These are phyloP conservation scores for Candida yuanshanica DNA, from an alignment of 805 yeast species.

Conservation along the genomic window DNA sequence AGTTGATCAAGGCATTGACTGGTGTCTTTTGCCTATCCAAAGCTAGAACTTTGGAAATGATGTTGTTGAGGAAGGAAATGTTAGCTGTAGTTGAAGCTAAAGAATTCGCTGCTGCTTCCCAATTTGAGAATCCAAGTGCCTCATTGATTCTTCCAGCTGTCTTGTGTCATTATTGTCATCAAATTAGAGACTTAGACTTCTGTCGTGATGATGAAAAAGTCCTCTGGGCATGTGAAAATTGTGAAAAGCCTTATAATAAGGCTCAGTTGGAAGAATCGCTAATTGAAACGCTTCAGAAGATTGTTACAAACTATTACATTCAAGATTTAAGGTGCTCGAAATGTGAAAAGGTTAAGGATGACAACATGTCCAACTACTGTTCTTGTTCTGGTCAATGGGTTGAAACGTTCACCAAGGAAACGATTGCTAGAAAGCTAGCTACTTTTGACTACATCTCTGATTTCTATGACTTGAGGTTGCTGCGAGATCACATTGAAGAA, in stretches of 20 bases:
- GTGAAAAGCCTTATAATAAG: slow-evolving; percentile 59
- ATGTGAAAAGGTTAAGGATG: slow-evolving; percentile 63
- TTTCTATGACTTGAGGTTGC: slow-evolving; percentile 53
- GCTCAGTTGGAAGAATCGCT: slow-evolving; percentile 74
- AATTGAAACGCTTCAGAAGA: slow-evolving; percentile 54
- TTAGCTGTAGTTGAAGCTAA: slow-evolving; percentile 69
- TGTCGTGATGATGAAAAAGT: slow-evolving; percentile 56
- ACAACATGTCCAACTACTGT: slow-evolving; percentile 70
- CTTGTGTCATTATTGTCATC: slow-evolving; percentile 75
- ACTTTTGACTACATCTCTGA: slow-evolving; percentile 56
- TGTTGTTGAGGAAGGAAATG: slow-evolving; percentile 70
- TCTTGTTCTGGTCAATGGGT: slow-evolving; percentile 86
- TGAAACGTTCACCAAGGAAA: slow-evolving; percentile 43
- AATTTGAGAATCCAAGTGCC: slow-evolving; percentile 69
- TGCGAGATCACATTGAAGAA: slow-evolving; percentile 28
- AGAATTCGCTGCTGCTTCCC: slow-evolving; percentile 76
- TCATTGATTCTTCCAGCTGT: slow-evolving; percentile 61
- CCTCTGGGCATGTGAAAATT: slow-evolving; percentile 58
- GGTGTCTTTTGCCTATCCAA: slow-evolving; percentile 67
- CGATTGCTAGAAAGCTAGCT: slow-evolving; percentile 38
- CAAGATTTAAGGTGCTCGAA: slow-evolving; percentile 83
- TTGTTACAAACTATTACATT: slow-evolving; percentile 53
- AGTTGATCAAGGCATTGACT: slow-evolving; percentile 68
- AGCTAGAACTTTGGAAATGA: slow-evolving; percentile 61
- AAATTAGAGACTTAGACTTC: slow-evolving; percentile 70